Conservation (phyloP, 78 protist species). For the Cavenderia fasciculata region DNA sequence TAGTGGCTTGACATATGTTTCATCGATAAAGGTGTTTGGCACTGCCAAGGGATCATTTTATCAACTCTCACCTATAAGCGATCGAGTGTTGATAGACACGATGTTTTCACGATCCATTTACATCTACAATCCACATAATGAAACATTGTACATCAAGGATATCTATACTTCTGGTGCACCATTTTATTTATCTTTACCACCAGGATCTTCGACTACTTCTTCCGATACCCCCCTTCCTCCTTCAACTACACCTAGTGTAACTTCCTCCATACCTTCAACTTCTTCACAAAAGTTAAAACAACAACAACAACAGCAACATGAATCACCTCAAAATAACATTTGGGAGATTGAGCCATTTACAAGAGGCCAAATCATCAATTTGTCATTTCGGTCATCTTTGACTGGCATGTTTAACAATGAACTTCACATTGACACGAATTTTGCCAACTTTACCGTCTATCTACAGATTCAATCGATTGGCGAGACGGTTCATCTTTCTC, state of each 20-base stretch:
- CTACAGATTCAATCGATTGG: constrained; percentile 18
- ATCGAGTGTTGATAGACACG: constrained; percentile 6
- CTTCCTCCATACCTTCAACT: neutral
- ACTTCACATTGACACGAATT: constrained; percentile 47
- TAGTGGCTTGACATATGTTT: constrained; percentile 20
- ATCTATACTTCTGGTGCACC: constrained; percentile 40
- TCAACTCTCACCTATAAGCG: constrained; percentile 27
- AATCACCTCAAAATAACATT: neutral
- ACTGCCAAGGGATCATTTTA: constrained; percentile 1
- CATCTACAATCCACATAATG: constrained; percentile 63
- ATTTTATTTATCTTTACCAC: constrained; percentile 19
- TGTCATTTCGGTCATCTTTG: constrained; percentile 27
- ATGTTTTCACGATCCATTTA: constrained; percentile 8
- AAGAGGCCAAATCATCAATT: constrained; percentile 31
- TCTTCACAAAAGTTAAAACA: neutral
- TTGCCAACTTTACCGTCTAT: constrained; percentile 10
- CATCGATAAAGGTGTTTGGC: no score
- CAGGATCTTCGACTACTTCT: neutral
- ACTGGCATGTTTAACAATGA: constrained; percentile 13
- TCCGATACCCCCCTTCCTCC: neutral
- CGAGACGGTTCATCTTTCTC: constrained; percentile 24
- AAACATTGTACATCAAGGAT: constrained; percentile 36
- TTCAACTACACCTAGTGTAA: neutral
- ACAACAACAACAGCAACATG: neutral
- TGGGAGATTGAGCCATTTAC: constrained; percentile 51